Conservation (phyloP, 495 filamentous ascomycete species). For the Ascodesmis nigricans region DNA sequence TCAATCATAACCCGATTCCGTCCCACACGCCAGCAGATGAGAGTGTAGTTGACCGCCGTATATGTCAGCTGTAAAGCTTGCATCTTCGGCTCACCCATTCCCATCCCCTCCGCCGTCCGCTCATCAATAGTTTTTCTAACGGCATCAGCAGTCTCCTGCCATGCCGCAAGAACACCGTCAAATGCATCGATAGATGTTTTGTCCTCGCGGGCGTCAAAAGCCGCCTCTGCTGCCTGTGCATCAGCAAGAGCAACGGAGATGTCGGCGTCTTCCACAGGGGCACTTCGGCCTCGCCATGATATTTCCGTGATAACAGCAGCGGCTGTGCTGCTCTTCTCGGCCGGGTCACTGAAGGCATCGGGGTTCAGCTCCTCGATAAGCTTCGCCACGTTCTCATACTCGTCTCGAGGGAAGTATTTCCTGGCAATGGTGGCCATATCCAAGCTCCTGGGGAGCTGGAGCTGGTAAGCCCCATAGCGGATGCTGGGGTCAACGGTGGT, state of each 20-base stretch:
- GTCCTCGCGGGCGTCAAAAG: constrained; percentile 23
- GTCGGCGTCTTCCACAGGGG: constrained; percentile 77
- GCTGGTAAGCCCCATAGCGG: constrained; percentile 79
- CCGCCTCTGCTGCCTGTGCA: constrained; percentile 32
- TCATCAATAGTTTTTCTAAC: constrained; percentile 87
- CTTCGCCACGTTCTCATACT: constrained; percentile 32
- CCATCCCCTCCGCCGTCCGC: constrained; percentile 54
- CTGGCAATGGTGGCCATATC: constrained; percentile 57
- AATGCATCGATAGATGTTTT: constrained; percentile 49
- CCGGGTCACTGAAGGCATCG: constrained; percentile 39
- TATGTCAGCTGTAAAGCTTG: constrained; percentile 82
- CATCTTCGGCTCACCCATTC: constrained; percentile 69
- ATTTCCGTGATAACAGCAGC: constrained; percentile 48
- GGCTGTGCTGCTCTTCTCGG: constrained; percentile 33
- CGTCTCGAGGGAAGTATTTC: constrained; percentile 41
- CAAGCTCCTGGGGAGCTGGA: constrained; percentile 60
- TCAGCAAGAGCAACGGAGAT: constrained; percentile 50
- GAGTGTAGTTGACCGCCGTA: constrained; percentile 75
- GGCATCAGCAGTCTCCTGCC: constrained; percentile 84
- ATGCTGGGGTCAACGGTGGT: constrained; percentile 82
- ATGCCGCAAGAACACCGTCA: constrained; percentile 70
- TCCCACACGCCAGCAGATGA: constrained; percentile 86
- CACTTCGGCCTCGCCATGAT: constrained; percentile 71
- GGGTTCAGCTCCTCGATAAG: constrained; percentile 53
- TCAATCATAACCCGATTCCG: constrained; percentile 73